phyloP scores from a whole-genome alignment of 768 basidiomycete genomes.

The Trametes cingulata region DNA sequence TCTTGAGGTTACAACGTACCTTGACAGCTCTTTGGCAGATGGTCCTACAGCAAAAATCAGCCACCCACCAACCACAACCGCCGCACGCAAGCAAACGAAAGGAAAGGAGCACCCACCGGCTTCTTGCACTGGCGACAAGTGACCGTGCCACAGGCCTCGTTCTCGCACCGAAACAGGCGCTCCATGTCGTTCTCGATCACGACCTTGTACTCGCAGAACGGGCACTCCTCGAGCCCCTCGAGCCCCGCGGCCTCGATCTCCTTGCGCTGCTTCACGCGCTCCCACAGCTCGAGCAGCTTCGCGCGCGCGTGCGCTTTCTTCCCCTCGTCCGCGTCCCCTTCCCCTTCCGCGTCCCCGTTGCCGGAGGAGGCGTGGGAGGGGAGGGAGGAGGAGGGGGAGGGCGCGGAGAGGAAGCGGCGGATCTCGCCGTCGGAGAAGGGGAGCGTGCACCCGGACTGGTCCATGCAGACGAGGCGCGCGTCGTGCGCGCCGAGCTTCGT shows the following conservation, averaged over 20 bases:
- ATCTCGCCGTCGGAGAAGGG: constrained; percentile 72
- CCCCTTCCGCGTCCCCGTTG: no score
- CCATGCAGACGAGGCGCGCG: constrained; percentile 75
- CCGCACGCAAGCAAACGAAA: no score
- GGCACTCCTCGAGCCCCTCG: constrained; percentile 85
- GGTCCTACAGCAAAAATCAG: constrained; percentile 51
- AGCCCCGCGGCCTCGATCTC: constrained; percentile 78
- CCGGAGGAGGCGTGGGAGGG: no score
- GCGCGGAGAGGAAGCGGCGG: constrained; percentile 59
- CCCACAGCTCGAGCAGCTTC: constrained; percentile 70
- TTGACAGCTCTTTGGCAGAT: constrained; percentile 79
- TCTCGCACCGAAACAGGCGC: constrained; percentile 49
- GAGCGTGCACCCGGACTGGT: constrained; percentile 69
- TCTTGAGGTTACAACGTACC: constrained; percentile 53
- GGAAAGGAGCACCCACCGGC: constrained; percentile 42
- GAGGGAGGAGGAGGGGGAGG: no score
- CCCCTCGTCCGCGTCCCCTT: no score
- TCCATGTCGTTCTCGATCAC: constrained; percentile 50
- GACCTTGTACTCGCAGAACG: constrained; percentile 85
- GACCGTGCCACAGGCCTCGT: constrained; percentile 68
- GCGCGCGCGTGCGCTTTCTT: no score
- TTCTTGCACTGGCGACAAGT: constrained; percentile 83
- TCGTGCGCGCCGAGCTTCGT: constrained; percentile 66
- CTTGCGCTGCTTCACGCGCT: constrained; percentile 73
- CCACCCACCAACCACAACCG: neutral